phyloP scores from a whole-genome alignment of 2,329 filamentous ascomycete genomes.

The Ophiostoma himal-ulmi region DNA sequence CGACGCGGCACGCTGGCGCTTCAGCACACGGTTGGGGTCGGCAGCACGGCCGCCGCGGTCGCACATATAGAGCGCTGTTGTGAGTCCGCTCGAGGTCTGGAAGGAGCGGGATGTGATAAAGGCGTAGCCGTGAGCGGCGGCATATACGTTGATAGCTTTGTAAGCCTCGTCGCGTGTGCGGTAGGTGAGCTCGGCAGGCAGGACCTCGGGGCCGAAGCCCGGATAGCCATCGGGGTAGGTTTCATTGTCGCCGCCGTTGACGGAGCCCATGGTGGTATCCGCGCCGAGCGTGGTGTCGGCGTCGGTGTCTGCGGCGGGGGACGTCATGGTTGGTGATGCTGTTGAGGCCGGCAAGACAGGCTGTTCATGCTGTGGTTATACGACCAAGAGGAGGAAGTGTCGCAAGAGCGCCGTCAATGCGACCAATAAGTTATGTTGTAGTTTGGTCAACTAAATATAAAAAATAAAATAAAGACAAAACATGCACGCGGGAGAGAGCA shows the following conservation, averaged over 20 bases:
- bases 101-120: constrained; percentile 23
- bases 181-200: constrained; percentile 18
- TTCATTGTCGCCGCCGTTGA: background rate
- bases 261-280: background rate
- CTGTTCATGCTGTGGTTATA: background rate
- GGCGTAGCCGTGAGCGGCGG: constrained; percentile 21
- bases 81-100: constrained; percentile 20
- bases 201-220: constrained; percentile 20
- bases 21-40: constrained; percentile 20
- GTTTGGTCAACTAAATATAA: background rate
- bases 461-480: background rate
- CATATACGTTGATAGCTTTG: constrained; percentile 19
- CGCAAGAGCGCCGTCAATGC: background rate
- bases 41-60: constrained; percentile 20
- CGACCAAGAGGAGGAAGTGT: background rate
- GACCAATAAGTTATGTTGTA: background rate
- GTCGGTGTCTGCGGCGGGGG: constrained; percentile 2
- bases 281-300: constrained; percentile 7
- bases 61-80: constrained; percentile 21
- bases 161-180: constrained; percentile 21
- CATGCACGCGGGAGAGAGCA: background rate
- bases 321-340: constrained; percentile 9
- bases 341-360: background rate
- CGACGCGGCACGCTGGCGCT: constrained; percentile 21
- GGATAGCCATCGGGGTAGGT: constrained; percentile 19